Base-by-base conservation (phyloP, 768 basidiomycete genomes). In the Leccinum aurantiacum region DNA sequence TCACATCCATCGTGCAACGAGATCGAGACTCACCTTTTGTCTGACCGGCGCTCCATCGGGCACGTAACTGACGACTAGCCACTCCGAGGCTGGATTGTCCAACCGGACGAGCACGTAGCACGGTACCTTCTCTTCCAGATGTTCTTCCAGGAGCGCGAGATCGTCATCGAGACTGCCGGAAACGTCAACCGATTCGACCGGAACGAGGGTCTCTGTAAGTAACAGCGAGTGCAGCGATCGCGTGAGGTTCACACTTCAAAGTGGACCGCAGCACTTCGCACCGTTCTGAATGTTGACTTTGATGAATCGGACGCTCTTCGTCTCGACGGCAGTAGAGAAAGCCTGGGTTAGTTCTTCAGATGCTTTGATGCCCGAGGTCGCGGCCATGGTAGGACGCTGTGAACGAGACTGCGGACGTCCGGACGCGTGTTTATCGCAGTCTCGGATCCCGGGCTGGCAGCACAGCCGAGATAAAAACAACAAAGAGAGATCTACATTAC, bases 41-140 rank as follows among this genome's bases (percentile, higher is more conserved):
- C 91, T 82, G 60, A 95, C 83, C 75, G 82, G 87, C 27, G 93
- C 90, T 19, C 80, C 70, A 61, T 95, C 93, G 1, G 93, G 93
- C 6, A 95, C 90, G 69, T 92, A 95, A 68, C 78, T 87, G 60
- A 93, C 81, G 7, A 82, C 79, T 37, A 91, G 76, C 92, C 92
- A 95, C 62, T 87, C 83, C 1, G 82, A 67, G 0, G 79, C 77
- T 2, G 87, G 79, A 19, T 79, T 74, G 63, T 90, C 90, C 37
- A 85, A 71, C 57, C 84, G 84, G 10, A 81, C 84, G 22, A 94
- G 83, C 48, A 93, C 74, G 74, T 93, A 94, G n/a, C 90, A 86
- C 24, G 93, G 90, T 1, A 75, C 69, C 58, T 83, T 74, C 29
- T 87, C 82, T 33, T 87, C 78, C 0, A 93, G 76, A 41, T 89